Evolutionary conservation across 495 filamentous ascomycete species (phyloP).

Genomic region (Gamarada debralockiae): DNA sequence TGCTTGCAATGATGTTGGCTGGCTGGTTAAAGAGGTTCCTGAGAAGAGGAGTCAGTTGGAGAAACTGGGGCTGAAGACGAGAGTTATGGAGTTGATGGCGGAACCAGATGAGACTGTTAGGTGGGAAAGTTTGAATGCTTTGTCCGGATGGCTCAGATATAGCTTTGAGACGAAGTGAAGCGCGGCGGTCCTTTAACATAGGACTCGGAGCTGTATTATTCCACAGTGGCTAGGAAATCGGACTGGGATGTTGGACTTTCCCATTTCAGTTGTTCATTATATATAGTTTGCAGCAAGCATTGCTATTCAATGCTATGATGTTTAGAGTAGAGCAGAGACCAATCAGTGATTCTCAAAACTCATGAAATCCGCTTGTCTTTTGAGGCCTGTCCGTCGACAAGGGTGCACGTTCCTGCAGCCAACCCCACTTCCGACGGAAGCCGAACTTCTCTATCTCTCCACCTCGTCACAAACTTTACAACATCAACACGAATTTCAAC

Average conservation of each 20-base stretch:
- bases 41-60: constrained; percentile 81
- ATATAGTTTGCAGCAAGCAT: constrained; percentile 10
- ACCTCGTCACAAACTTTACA: background rate
- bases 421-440: background rate
- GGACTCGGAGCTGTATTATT: constrained; percentile 16
- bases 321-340: constrained; percentile 21
- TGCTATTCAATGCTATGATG: constrained; percentile 12
- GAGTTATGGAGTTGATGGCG: constrained; percentile 95
- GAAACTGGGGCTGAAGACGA: constrained; percentile 82
- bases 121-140: constrained; percentile 91
- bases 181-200: background rate
- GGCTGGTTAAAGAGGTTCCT: constrained; percentile 83
- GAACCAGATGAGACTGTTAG: constrained; percentile 85
- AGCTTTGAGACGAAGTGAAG: constrained; percentile 63
- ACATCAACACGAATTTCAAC: background rate
- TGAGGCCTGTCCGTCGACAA: background rate
- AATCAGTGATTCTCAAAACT: background rate
- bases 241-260: background rate
- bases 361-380: too few relatives aligned
- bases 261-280: background rate
- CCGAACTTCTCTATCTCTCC: background rate
- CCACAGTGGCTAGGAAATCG: background rate
- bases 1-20: constrained; percentile 91
- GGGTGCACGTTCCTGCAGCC: background rate
- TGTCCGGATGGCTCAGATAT: constrained; percentile 92